Evolutionary conservation across 768 basidiomycete species (phyloP).

Genomic region (Naganishia vishniacii): DNA sequence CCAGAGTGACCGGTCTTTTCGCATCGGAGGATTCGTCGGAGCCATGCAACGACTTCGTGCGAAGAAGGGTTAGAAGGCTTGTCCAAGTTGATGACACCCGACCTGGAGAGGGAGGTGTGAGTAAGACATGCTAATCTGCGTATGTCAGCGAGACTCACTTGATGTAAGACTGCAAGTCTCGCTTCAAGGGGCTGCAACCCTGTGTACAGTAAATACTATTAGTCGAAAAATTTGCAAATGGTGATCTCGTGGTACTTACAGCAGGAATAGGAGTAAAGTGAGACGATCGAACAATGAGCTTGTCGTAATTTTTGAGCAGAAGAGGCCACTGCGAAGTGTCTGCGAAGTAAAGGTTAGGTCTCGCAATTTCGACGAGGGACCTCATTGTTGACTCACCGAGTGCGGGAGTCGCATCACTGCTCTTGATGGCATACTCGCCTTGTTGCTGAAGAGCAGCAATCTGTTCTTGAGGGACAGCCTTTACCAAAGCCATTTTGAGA

Average conservation of each 20-base stretch:
- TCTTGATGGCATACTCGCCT: constrained; percentile 50
- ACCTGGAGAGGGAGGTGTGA: constrained; percentile 38
- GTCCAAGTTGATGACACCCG: constrained; percentile 98
- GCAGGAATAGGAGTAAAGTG: constrained; percentile 97
- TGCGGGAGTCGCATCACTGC: constrained; percentile 44
- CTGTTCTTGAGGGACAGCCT: constrained; percentile 32
- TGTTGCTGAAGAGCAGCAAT: constrained; percentile 42
- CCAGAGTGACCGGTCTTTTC: constrained; percentile 99
- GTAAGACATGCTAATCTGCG: neutral
- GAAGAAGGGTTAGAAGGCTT: constrained; percentile 99
- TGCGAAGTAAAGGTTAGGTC: constrained; percentile 21
- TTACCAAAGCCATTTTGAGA: constrained; percentile 12
- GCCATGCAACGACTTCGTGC: constrained; percentile 98
- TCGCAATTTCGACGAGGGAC: neutral
- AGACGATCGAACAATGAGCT: constrained; percentile 82
- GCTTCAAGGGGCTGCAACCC: constrained; percentile 89
- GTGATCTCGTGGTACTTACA: constrained; percentile 29
- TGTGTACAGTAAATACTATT: neutral
- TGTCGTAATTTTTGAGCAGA: constrained; percentile 97
- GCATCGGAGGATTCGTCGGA: constrained; percentile 88
- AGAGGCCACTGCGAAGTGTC: constrained; percentile 98
- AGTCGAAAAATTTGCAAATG: neutral
- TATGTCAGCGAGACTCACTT: constrained; percentile 55
- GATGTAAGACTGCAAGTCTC: constrained; percentile 84
- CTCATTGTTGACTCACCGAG: constrained; percentile 40